phyloP scores from a whole-genome alignment of 2,329 filamentous ascomycete genomes.

The Scolecobasidium constrictum region DNA sequence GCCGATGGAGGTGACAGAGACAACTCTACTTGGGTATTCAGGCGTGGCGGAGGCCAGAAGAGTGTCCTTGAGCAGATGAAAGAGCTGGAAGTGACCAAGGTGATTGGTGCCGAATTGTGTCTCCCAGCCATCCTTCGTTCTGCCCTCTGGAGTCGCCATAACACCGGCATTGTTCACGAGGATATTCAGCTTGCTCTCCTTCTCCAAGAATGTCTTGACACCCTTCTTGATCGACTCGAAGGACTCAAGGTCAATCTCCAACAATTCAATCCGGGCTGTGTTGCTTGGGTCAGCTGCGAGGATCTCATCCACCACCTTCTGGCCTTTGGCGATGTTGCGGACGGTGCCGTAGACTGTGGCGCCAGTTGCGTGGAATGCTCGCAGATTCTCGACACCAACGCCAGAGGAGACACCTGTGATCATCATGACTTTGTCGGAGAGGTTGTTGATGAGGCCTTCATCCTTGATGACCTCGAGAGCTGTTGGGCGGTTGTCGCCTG shows the following conservation, averaged over 20 bases:
- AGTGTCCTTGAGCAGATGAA: constrained; percentile 35
- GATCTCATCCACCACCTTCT: constrained; percentile 17
- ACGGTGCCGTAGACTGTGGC: constrained; percentile 34
- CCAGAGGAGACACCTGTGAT: constrained; percentile 21
- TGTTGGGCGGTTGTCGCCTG: constrained; percentile 31
- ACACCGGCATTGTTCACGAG: constrained; percentile 11
- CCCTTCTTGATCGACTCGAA: constrained; percentile 15
- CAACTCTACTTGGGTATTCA: constrained; percentile 34
- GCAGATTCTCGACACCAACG: constrained; percentile 13
- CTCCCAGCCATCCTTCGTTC: constrained; percentile 32
- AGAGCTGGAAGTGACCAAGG: constrained; percentile 43
- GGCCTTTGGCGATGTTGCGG: constrained; percentile 30
- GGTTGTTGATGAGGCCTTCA: constrained; percentile 23
- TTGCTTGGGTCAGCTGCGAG: constrained; percentile 11
- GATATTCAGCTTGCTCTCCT: constrained; percentile 11
- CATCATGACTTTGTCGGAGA: constrained; percentile 18
- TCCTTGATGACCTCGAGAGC: constrained; percentile 30
- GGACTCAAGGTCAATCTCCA: constrained; percentile 17
- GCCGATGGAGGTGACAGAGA: constrained; percentile 32
- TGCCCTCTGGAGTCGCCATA: constrained; percentile 17
- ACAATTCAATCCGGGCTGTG: constrained; percentile 14
- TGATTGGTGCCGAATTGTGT: constrained; percentile 44
- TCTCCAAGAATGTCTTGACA: constrained; percentile 15
- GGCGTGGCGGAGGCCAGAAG: constrained; percentile 30
- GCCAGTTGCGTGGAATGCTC: constrained; percentile 24